Conservation (phyloP, 2,329 filamentous ascomycete genomes). For the Huntiella abstrusa region DNA sequence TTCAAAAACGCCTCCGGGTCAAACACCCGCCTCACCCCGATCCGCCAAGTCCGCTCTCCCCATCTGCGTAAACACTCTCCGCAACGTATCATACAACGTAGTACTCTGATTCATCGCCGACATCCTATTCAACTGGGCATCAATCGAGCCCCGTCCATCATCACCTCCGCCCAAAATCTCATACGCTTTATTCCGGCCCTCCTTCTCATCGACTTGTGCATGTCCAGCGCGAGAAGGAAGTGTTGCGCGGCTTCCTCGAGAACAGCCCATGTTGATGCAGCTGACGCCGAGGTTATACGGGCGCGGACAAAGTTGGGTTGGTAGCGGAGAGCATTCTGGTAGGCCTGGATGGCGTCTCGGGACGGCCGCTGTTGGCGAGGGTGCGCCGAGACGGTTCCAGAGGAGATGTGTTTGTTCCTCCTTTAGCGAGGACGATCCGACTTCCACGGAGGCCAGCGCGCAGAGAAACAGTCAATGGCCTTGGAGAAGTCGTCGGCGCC, state of each 20-base stretch:
- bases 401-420: constrained; percentile 77
- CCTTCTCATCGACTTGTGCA: constrained; percentile 85
- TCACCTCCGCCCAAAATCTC: constrained; percentile 52
- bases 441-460: constrained; percentile 69
- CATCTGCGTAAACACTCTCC: constrained; percentile 95
- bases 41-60: constrained; percentile 72
- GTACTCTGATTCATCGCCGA: constrained; percentile 91
- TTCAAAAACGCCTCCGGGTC: constrained; percentile 79
- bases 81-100: constrained; percentile 84
- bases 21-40: constrained; percentile 70
- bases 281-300: constrained; percentile 86
- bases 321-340: constrained; percentile 76
- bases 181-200: constrained; percentile 63
- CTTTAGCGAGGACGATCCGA: constrained; percentile 58
- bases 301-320: constrained; percentile 94
- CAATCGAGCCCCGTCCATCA: constrained; percentile 22
- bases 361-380: constrained; percentile 80
- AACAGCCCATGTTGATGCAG: constrained; percentile 94
- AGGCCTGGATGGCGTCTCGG: constrained; percentile 88
- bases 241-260: constrained; percentile 86
- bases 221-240: constrained; percentile 73
- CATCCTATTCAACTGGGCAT: constrained; percentile 68
- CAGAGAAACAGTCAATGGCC: constrained; percentile 93
- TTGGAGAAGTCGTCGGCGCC: constrained; percentile 96
- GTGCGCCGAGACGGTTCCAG: constrained; percentile 93